These are phyloP conservation scores for Auriscalpium vulgare DNA, from an alignment of 768 basidiomycete species.

Conservation along the genomic window DNA sequence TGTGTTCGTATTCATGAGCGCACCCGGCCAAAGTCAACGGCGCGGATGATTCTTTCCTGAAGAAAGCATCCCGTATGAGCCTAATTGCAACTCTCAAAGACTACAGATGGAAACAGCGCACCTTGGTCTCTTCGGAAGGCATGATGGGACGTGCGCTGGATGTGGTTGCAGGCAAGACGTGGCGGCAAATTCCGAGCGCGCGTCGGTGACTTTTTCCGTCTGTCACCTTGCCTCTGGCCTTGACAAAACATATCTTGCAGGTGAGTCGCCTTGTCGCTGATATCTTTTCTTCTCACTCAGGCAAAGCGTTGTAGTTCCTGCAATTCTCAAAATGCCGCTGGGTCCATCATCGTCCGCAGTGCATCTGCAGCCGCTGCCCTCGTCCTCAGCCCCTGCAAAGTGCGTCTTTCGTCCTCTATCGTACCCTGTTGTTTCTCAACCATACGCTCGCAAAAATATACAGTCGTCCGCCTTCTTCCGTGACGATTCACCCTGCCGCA, in stretches of 20 bases:
- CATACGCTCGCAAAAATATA: not conserved
- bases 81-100: not conserved
- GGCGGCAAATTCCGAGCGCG: slow-evolving; percentile 19
- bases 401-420: slow-evolving; percentile 15
- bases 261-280: not conserved
- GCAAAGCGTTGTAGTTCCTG: not conserved
- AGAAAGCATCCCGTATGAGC: not conserved
- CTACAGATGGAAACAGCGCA: slow-evolving; percentile 24
- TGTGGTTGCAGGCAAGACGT: slow-evolving; percentile 19
- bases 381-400: slow-evolving; percentile 25
- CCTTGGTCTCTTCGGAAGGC: slow-evolving; percentile 91
- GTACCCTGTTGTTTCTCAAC: not conserved
- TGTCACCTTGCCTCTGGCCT: too few relatives aligned
- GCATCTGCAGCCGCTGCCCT: slow-evolving; percentile 27
- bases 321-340: slow-evolving; percentile 35
- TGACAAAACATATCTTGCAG: too few relatives aligned
- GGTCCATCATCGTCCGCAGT: slow-evolving; percentile 40
- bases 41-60: slow-evolving; percentile 78
- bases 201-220: not conserved
- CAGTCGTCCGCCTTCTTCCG: slow-evolving; percentile 63
- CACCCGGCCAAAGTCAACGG: slow-evolving; percentile 77
- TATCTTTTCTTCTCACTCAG: slow-evolving; percentile 2
- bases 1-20: slow-evolving; percentile 21
- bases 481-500: slow-evolving; percentile 87
- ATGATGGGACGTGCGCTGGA: slow-evolving; percentile 32